Evolutionary conservation across 2,329 filamentous ascomycete genomes (phyloP), one percentile per base, ranked within the genome.

Genomic region (Cryphonectria japonica): DNA sequence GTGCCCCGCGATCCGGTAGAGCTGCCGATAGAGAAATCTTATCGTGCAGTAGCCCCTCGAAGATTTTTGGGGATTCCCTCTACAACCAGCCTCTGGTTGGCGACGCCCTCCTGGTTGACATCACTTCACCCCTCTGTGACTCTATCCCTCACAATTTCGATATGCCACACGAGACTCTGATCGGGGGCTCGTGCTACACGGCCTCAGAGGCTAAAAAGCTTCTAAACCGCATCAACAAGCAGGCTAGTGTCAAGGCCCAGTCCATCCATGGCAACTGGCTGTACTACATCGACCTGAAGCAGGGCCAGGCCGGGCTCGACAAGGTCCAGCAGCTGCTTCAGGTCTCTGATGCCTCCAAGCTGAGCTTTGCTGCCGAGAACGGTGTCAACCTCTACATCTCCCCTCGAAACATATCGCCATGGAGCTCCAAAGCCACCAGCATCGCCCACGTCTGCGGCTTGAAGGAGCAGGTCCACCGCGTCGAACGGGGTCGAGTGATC

Each of bases 371-470:
- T 68, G 80, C 85, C 71, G 66, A 71, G 32, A 71, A 69, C 3
- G 84, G 85, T 60, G 82, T 86, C 65, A 84, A 91, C 73, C 87
- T 93, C 79, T 93, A 94, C 79, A 87, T 97, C 71, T 90, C 88
- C 63, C 95, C 95, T 29, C 89, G 95, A 75, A 92, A 93, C 76
- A 95, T 97, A 75, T 98, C 95, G 57, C 96, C 96, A 79, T 99
- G 96, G 96, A 98, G 94, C 82, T 97, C 95, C 70, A 95, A 98
- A 81, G 95, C 95, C 39, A 97, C 95, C 63, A 95, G 91, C 79
- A 98, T 98, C 80, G 92, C 95, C 68, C 91, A 96, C 75, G 95
- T 98, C 43, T 98, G 95, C 79, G 95, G 93, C 37, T 85, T 98
- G 72, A 89, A 90, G 76, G 84, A 87, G 59, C 82, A 89, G 68